A percentile compares a stretch with the other conserved stretches of the same genome.
phyloP scores from a whole-genome alignment of 2,329 filamentous ascomycete species.

The Colletotrichum cereale region DNA sequence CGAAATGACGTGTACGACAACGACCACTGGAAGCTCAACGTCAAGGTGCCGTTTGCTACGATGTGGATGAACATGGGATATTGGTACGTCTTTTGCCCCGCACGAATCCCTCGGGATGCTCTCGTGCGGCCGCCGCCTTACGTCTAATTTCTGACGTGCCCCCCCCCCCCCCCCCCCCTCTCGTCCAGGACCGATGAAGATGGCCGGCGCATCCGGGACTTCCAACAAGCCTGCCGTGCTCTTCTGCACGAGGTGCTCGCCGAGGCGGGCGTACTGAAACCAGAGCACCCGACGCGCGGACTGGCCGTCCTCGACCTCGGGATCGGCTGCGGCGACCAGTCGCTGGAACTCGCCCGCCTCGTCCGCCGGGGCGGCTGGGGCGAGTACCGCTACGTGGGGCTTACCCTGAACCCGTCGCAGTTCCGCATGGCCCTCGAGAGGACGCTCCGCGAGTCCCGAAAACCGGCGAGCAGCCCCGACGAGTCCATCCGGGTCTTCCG shows the following conservation, averaged over 20 bases:
- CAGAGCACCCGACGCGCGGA: slow-evolving; percentile 17
- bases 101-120: too few species aligned
- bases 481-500: slow-evolving; percentile 56
- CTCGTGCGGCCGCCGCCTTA: neutral
- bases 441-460: slow-evolving; percentile 44
- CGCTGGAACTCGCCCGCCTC: slow-evolving; percentile 56
- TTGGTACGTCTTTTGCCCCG: slow-evolving; percentile 57
- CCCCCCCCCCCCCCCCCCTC: too few species aligned
- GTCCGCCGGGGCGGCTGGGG: slow-evolving; percentile 42
- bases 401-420: slow-evolving; percentile 63
- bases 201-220: slow-evolving; percentile 50
- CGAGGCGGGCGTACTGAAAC: slow-evolving; percentile 54
- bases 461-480: fast-evolving
- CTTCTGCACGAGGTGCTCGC: slow-evolving; percentile 62
- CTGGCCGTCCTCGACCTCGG: slow-evolving; percentile 65
- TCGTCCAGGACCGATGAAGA: slow-evolving; percentile 45
- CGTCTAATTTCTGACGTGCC: neutral
- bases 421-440: slow-evolving; percentile 52
- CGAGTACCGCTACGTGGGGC: slow-evolving; percentile 62
- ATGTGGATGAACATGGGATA: slow-evolving; percentile 77
- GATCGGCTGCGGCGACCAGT: slow-evolving; percentile 72
- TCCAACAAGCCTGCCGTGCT: slow-evolving; percentile 61
- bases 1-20: slow-evolving; percentile 59
- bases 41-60: slow-evolving; percentile 57
- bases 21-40: slow-evolving; percentile 68